Conservation (phyloP, 106 monocot species). For the Cymbidium sinense region DNA sequence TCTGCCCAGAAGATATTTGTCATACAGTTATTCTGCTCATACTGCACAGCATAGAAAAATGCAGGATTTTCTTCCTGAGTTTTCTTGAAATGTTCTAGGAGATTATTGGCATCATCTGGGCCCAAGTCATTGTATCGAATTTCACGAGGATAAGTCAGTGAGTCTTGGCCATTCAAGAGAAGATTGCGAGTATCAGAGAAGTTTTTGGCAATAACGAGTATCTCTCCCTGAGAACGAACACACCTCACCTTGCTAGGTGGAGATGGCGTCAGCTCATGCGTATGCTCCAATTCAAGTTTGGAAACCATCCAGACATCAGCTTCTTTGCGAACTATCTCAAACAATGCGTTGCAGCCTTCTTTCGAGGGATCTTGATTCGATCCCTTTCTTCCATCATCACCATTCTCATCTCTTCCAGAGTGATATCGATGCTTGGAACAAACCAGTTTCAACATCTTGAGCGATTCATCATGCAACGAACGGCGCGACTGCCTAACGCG, state of each 20-base stretch:
- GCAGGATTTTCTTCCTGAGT: slow-evolving; percentile 43
- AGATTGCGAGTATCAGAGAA: slow-evolving; percentile 68
- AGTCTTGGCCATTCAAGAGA: slow-evolving; percentile 52
- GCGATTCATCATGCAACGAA: slow-evolving; percentile 53
- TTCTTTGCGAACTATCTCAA: slow-evolving; percentile 69
- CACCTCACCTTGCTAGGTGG: slow-evolving; percentile 58
- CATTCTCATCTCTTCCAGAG: slow-evolving; percentile 46
- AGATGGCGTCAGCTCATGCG: slow-evolving; percentile 45
- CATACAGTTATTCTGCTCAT: slow-evolving; percentile 43
- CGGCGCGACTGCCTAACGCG: slow-evolving; percentile 67
- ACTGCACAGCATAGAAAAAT: slow-evolving; percentile 61
- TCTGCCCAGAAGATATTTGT: slow-evolving; percentile 76
- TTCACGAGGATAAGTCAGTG: slow-evolving; percentile 34
- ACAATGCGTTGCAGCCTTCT: slow-evolving; percentile 67
- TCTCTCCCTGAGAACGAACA: slow-evolving; percentile 72
- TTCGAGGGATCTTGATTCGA: slow-evolving; percentile 22
- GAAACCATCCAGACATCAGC: slow-evolving; percentile 53
- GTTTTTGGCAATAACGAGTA: slow-evolving; percentile 74
- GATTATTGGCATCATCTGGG: slow-evolving; percentile 53
- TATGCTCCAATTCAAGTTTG: slow-evolving; percentile 58
- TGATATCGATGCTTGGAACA: slow-evolving; percentile 71
- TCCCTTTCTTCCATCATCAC: slow-evolving; percentile 37
- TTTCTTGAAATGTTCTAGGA: slow-evolving; percentile 55
- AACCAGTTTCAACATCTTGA: slow-evolving; percentile 68
- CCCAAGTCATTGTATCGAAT: slow-evolving; percentile 60